Evolutionary conservation across 2,329 filamentous ascomycete species (phyloP).

Genomic region (Pleurostoma richardsiae): DNA sequence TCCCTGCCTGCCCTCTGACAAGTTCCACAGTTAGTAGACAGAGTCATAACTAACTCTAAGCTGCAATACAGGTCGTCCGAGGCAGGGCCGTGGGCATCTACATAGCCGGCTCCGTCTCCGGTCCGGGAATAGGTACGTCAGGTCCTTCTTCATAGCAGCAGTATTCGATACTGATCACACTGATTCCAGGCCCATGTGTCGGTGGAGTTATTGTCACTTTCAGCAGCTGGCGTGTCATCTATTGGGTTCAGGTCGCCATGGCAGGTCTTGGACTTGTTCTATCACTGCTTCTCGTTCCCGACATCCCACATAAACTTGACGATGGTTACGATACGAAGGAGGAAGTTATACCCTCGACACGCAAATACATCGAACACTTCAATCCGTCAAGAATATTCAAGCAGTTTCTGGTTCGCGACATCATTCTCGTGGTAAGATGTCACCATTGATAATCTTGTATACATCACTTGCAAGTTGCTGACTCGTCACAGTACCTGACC

Average conservation of each 20-base stretch:
- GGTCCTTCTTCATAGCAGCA: not conserved
- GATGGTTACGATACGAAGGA: not conserved
- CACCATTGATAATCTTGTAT: not conserved
- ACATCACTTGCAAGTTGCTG: not conserved
- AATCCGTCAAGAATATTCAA: constrained; percentile 15
- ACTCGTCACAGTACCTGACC: constrained; percentile 10
- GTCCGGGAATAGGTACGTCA: constrained; percentile 50
- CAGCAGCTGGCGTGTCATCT: constrained; percentile 61
- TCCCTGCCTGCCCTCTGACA: not conserved
- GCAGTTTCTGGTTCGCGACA: constrained; percentile 7
- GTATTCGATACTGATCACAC: not conserved
- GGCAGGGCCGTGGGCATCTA: constrained; percentile 73
- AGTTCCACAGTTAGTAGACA: constrained; percentile 38
- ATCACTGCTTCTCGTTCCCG: constrained; percentile 18
- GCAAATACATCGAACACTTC: constrained; percentile 7
- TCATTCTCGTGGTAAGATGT: not conserved
- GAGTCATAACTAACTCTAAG: constrained; percentile 29
- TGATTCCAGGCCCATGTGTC: constrained; percentile 53
- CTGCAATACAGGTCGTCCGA: constrained; percentile 26
- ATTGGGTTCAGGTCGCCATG: constrained; percentile 25
- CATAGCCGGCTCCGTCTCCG: constrained; percentile 64
- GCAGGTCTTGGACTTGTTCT: constrained; percentile 17
- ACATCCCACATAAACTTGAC: not conserved
- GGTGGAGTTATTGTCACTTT: constrained; percentile 75
- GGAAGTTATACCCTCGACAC: not conserved